Base-by-base conservation (phyloP, 306 rosid genomes). In the Hippophae rhamnoides region DNA sequence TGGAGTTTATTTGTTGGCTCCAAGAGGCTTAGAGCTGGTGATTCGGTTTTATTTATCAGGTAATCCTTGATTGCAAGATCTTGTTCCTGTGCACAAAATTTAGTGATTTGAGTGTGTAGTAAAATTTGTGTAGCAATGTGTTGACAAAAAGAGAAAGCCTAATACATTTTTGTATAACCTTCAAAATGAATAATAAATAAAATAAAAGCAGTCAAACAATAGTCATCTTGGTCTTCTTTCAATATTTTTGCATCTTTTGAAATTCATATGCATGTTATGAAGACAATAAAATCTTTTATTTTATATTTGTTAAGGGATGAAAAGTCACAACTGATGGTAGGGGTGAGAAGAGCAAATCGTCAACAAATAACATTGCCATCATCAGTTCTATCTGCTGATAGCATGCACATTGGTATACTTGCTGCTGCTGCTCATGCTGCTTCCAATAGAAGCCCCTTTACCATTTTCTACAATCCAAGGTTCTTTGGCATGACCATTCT, bases 391-490 rank as follows among this genome's bases (percentile, higher is more conserved):
- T 88, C 97, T 54, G 95, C 99, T 3, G 99, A 93, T 74, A 93
- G 99, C 76, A 93, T 93, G 99, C 99, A 93, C 77, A 93, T 93
- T 25, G 99, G 99, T 13, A 90, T 93, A 57, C 99, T 93, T 69
- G 99, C 99, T 59, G 99, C 95, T 11, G 99, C 99, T 9, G 99
- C 99, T 69, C 95, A 93, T 60, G 99, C 99, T 54, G 95, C 99
- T 42, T 75, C 99, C 31, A 86, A 81, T 64, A 82, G 86, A 12
- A 88, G 88, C 64, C 85, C 97, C 9, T 93, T 88, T 71, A 80
- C 97, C 7, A 82, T 93, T 60, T 93, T 88, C 83, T 93, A 93
- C 79, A 93, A 93, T 71, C 99, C 99, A 64, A 93, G 98, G 98
- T 88, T 67, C 51, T n/a, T 58, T 13, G 44, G 46, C 8, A 2